Evolutionary conservation across 169 alveolate species (phyloP).

Genomic region (Cyclospora cayetanensis): DNA sequence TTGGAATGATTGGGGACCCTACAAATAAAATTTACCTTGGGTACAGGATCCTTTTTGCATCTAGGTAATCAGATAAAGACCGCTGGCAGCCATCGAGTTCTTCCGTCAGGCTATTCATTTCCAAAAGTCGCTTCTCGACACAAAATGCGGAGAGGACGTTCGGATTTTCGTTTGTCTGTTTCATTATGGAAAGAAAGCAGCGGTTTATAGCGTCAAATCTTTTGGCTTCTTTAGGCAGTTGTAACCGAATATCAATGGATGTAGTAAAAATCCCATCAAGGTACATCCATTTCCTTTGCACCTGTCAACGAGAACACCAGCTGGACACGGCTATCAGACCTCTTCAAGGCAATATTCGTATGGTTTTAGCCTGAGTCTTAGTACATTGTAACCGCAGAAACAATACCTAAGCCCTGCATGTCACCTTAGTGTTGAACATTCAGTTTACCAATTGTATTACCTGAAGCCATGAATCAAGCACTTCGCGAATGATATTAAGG

Average conservation of each 20-base stretch:
- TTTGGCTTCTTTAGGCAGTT: constrained; percentile 95
- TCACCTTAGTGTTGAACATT: no score
- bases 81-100: constrained; percentile 92
- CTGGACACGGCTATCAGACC: no score
- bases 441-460: constrained; percentile 50
- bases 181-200: constrained; percentile 90
- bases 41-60: constrained; percentile 90
- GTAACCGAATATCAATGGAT: constrained; percentile 92
- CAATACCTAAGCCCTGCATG: no score
- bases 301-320: constrained; percentile 17
- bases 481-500: constrained; percentile 89
- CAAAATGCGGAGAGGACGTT: constrained; percentile 85
- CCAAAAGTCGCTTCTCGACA: constrained; percentile 86
- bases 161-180: constrained; percentile 85
- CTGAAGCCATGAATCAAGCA: constrained; percentile 93
- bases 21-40: constrained; percentile 75
- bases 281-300: constrained; percentile 92
- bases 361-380: no score
- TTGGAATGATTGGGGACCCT: not conserved
- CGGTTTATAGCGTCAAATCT: constrained; percentile 89
- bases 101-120: constrained; percentile 85
- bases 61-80: constrained; percentile 91
- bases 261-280: constrained; percentile 94
- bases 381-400: no score
- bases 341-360: no score